phyloP scores from a whole-genome alignment of 306 rosid genomes.

The Ceratonia siliqua region DNA sequence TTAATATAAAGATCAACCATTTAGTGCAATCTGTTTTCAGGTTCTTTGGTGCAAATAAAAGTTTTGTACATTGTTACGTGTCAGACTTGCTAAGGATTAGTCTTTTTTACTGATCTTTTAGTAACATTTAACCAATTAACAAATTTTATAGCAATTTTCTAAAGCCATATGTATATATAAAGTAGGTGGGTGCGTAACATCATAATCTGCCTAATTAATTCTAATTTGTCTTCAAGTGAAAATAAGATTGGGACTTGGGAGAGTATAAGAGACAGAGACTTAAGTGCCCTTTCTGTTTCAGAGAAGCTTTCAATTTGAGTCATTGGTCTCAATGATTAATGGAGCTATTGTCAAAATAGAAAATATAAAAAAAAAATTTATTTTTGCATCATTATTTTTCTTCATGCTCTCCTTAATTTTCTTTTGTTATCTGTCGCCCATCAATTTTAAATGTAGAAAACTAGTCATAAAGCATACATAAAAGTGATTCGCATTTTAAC shows the following conservation, averaged over 20 bases:
- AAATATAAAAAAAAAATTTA: neutral
- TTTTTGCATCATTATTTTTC: neutral
- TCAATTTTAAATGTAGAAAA: neutral
- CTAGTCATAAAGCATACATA: neutral
- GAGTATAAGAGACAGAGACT: too few relatives aligned
- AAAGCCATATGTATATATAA: too few relatives aligned
- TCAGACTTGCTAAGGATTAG: neutral
- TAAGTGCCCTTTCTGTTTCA: neutral
- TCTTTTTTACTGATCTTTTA: neutral
- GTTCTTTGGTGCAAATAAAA: neutral
- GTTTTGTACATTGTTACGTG: neutral
- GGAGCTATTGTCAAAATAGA: neutral
- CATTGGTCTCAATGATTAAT: neutral
- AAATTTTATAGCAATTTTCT: neutral
- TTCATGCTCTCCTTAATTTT: neutral
- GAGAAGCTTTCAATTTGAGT: neutral
- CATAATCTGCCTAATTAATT: too few relatives aligned
- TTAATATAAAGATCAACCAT: neutral
- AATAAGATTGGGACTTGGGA: too few relatives aligned
- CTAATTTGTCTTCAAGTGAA: too few relatives aligned
- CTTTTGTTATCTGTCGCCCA: neutral
- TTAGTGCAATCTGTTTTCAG: neutral
- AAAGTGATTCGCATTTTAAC: constrained; percentile 5
- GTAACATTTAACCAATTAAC: neutral
- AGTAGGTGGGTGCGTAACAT: too few relatives aligned